phyloP scores from a whole-genome alignment of 2,329 filamentous ascomycete genomes.

The Fusarium avenaceum region DNA sequence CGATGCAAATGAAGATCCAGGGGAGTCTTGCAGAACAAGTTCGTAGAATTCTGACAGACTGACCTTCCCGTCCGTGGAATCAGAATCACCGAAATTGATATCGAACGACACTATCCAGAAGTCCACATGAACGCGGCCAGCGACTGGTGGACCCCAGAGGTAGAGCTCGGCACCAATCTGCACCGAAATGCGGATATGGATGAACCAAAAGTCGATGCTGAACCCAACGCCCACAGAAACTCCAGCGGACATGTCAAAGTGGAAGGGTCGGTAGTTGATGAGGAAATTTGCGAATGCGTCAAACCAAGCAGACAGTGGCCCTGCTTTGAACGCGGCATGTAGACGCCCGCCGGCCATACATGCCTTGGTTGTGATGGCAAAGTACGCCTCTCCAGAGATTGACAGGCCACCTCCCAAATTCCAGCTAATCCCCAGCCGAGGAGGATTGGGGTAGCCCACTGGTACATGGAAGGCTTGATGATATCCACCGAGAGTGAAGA shows the following conservation, averaged over 20 bases:
- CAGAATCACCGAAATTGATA: conserved; percentile 1
- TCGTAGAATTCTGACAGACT: neutral
- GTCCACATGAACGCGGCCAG: conserved; percentile 2
- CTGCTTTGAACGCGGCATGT: conserved; percentile 48
- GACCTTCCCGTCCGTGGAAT: neutral
- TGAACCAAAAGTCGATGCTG: conserved; percentile 6
- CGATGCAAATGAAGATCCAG: neutral
- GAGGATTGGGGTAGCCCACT: conserved; percentile 54
- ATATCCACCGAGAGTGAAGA: conserved; percentile 62
- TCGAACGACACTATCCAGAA: conserved; percentile 18
- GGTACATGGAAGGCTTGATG: conserved; percentile 56
- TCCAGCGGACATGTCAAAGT: conserved; percentile 9
- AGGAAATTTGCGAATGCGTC: conserved; percentile 58
- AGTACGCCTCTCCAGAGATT: conserved; percentile 59
- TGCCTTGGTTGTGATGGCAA: conserved; percentile 60
- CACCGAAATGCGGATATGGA: neutral
- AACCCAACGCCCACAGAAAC: conserved; percentile 1
- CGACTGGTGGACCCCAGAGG: conserved; percentile 5
- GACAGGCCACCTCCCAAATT: conserved; percentile 48
- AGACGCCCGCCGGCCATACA: conserved; percentile 59
- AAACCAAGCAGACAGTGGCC: conserved; percentile 56
- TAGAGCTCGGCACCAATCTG: conserved; percentile 8
- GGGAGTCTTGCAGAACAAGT: neutral
- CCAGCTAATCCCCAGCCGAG: conserved; percentile 58
- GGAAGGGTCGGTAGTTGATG: conserved; percentile 40